These are phyloP conservation scores for Eimeria sp. DNA, from an alignment of 169 alveolate species.

Conservation along the genomic window DNA sequence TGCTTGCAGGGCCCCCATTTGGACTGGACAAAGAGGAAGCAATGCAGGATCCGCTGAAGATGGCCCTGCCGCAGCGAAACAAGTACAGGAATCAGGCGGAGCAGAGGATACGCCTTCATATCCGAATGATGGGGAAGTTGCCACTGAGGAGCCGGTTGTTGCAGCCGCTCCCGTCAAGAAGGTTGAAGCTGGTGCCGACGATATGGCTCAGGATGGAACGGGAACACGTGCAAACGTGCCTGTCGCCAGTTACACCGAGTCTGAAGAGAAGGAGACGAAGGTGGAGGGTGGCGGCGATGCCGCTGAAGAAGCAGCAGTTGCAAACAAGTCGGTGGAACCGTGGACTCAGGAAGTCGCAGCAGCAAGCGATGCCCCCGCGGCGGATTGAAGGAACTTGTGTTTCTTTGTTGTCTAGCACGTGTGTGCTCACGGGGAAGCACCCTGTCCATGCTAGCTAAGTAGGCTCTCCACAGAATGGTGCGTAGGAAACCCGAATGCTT, in stretches of 20 bases:
- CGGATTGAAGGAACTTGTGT: slow-evolving; percentile 31
- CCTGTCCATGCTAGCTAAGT: slow-evolving; percentile 2
- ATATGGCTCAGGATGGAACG: slow-evolving; percentile 57
- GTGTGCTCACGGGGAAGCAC: slow-evolving; percentile 24
- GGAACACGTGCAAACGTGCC: slow-evolving; percentile 37
- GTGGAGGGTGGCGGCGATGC: slow-evolving; percentile 33
- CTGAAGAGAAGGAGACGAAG: slow-evolving; percentile 75
- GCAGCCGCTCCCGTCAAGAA: slow-evolving; percentile 45
- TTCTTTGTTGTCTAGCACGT: slow-evolving; percentile 28
- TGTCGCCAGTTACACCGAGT: slow-evolving; percentile 42
- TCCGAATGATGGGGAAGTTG: slow-evolving; percentile 39
- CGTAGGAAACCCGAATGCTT: slow-evolving; percentile 7
- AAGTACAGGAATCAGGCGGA: slow-evolving; percentile 45
- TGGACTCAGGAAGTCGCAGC: slow-evolving; percentile 50
- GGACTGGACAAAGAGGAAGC: slow-evolving; percentile 83
- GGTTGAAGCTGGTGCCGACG: slow-evolving; percentile 28
- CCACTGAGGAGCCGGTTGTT: slow-evolving; percentile 23
- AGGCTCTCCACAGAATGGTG: slow-evolving; percentile 5
- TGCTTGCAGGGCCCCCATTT: slow-evolving; percentile 77
- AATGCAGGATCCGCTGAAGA: slow-evolving; percentile 65
- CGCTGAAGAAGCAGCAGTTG: slow-evolving; percentile 28
- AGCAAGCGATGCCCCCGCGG: slow-evolving; percentile 35
- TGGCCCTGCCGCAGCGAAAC: slow-evolving; percentile 47
- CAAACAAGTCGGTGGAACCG: slow-evolving; percentile 42
- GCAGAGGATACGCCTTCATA: slow-evolving; percentile 34